phyloP scores from a whole-genome alignment of 176 grass and related monocot species.

The Zea mays region DNA sequence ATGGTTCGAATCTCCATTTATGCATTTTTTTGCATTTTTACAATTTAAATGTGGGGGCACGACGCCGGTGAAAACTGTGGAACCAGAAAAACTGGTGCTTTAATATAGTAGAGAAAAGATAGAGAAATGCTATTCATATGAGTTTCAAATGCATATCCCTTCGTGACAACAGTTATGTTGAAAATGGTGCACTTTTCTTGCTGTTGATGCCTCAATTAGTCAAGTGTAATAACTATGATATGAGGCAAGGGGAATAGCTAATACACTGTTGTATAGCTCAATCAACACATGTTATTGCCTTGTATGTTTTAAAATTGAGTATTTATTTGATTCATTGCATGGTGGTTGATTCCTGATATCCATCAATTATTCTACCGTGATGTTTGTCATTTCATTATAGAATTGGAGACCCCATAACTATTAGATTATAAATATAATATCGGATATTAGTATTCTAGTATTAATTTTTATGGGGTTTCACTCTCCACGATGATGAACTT shows the following conservation, averaged over 20 bases:
- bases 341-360: neutral
- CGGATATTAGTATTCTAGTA: neutral
- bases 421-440: conserved; percentile 9
- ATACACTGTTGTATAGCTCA: neutral
- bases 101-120: neutral
- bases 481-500: conserved; percentile 66
- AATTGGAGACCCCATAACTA: neutral
- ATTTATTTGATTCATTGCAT: neutral
- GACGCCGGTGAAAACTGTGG: too few relatives aligned
- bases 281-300: neutral
- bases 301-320: conserved; percentile 22
- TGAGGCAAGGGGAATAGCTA: neutral
- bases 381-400: neutral
- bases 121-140: neutral
- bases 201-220: neutral
- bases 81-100: too few relatives aligned
- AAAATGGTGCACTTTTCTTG: conserved; percentile 4
- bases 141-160: conserved; percentile 29
- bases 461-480: conserved; percentile 8
- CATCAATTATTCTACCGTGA: neutral
- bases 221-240: neutral
- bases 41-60: too few relatives aligned
- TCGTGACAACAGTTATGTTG: neutral
- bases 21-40: too few relatives aligned
- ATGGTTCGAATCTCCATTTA: too few relatives aligned